These are phyloP conservation scores for Xylariaceae sp. DNA, from an alignment of 2,329 filamentous ascomycete genomes.

Conservation along the genomic window DNA sequence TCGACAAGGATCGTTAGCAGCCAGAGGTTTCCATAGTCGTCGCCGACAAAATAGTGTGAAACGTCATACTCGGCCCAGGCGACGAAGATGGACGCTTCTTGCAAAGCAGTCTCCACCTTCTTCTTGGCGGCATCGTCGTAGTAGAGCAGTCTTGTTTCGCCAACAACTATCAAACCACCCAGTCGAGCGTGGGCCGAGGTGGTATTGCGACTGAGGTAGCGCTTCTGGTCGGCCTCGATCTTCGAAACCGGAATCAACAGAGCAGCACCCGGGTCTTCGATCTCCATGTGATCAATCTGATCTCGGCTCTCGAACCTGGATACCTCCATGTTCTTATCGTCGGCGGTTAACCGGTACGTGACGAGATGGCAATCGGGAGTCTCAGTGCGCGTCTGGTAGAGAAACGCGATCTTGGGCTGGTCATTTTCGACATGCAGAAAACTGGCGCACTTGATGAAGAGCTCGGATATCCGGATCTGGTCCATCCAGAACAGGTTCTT, in stretches of 20 bases:
- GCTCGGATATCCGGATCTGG: conserved; percentile 52
- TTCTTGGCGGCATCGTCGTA: conserved; percentile 72
- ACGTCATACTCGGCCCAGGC: conserved; percentile 83
- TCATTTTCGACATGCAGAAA: conserved; percentile 55
- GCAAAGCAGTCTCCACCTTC: conserved; percentile 58
- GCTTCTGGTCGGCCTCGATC: conserved; percentile 50
- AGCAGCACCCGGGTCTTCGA: conserved; percentile 51
- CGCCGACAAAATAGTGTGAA: conserved; percentile 78
- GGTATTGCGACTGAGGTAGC: conserved; percentile 55
- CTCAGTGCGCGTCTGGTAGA: conserved; percentile 52
- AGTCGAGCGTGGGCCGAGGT: conserved; percentile 51
- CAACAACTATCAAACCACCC: conserved; percentile 68
- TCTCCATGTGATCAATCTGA: conserved; percentile 50
- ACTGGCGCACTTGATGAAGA: conserved; percentile 54
- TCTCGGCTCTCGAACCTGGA: conserved; percentile 51
- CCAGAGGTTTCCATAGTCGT: conserved; percentile 83
- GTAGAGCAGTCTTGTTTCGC: conserved; percentile 78
- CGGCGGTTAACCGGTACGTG: conserved; percentile 53
- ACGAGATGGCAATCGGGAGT: conserved; percentile 50
- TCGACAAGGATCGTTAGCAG: conserved; percentile 72
- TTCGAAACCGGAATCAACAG: conserved; percentile 59
- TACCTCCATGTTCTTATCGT: conserved; percentile 51
- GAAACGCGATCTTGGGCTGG: conserved; percentile 52
- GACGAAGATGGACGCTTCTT: conserved; percentile 80
- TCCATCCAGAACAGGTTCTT: conserved; percentile 46